Conservation (phyloP, 1,284 basidiomycete genomes). For the Cutaneotrichosporon mucoides region DNA sequence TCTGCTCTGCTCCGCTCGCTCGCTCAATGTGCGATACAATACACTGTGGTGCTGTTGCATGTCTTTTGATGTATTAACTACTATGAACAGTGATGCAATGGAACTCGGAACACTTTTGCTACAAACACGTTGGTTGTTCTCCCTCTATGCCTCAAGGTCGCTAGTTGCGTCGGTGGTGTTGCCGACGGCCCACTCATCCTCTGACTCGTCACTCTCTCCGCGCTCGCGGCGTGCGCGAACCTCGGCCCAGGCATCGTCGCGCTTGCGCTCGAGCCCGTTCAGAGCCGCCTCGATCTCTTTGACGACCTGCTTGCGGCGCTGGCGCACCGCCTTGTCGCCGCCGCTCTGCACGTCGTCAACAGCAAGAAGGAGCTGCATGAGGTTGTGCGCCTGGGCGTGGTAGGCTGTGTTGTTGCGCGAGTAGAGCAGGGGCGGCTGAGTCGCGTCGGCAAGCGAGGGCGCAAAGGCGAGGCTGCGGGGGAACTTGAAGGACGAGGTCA, state of each 20-base stretch:
- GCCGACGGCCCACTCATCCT: not conserved
- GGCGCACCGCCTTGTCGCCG: slow-evolving; percentile 59
- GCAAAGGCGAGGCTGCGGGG: slow-evolving; percentile 38
- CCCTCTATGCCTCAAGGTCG: slow-evolving; percentile 6
- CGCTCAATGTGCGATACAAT: no score
- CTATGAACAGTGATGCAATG: not conserved
- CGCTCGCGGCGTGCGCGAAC: slow-evolving; percentile 30
- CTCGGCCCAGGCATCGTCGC: slow-evolving; percentile 46
- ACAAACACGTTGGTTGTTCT: not conserved
- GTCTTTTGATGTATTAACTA: no score
- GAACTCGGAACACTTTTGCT: no score
- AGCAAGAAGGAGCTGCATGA: slow-evolving; percentile 60
- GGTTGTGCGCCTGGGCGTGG: slow-evolving; percentile 58
- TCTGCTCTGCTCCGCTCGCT: no score
- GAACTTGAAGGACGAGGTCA: slow-evolving; percentile 34
- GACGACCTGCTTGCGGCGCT: slow-evolving; percentile 59
- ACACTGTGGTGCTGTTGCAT: no score
- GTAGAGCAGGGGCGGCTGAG: slow-evolving; percentile 51
- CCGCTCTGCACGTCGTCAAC: slow-evolving; percentile 65
- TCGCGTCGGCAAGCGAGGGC: slow-evolving; percentile 14
- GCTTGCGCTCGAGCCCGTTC: slow-evolving; percentile 53
- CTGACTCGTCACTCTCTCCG: slow-evolving; percentile 36
- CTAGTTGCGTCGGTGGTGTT: slow-evolving; percentile 1
- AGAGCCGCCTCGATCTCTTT: slow-evolving; percentile 61
- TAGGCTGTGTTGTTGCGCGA: slow-evolving; percentile 57